Evolutionary conservation across 2,329 filamentous ascomycete species (phyloP).

Genomic region (Trematosphaeria pertusa): DNA sequence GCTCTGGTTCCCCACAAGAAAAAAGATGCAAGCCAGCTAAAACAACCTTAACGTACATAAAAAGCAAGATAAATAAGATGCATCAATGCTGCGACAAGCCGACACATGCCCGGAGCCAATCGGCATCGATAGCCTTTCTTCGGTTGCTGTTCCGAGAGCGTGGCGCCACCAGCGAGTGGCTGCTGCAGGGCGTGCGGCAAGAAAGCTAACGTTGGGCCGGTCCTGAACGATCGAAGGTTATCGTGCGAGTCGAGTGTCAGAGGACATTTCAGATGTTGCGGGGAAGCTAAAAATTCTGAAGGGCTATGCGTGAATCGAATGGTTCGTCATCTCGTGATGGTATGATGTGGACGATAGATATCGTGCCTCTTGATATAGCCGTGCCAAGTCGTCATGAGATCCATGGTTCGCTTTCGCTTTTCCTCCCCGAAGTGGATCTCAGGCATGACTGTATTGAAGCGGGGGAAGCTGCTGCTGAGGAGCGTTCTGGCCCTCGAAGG

Average conservation of each 20-base stretch:
- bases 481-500: not conserved
- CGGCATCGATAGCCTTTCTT: not conserved
- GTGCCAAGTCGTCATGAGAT: not conserved
- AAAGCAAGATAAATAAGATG: too few relatives aligned
- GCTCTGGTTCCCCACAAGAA: too few relatives aligned
- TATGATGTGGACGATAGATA: not conserved
- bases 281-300: not conserved
- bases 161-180: not conserved
- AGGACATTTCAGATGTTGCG: too few relatives aligned
- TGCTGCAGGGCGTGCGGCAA: not conserved
- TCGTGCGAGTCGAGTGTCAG: not conserved
- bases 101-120: not conserved
- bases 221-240: too few relatives aligned
- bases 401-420: constrained; percentile 4
- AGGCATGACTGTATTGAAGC: constrained; percentile 3
- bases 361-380: too few relatives aligned
- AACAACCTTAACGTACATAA: too few relatives aligned
- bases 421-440: not conserved
- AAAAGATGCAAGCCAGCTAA: too few relatives aligned
- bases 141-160: not conserved
- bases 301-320: constrained; percentile 9
- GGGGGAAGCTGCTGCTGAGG: constrained; percentile 5
- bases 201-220: not conserved
- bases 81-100: too few relatives aligned
- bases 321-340: constrained; percentile 5